Evolutionary conservation across 2,329 filamentous ascomycete genomes (phyloP).

Genomic region (Exophiala dermatitidis): DNA sequence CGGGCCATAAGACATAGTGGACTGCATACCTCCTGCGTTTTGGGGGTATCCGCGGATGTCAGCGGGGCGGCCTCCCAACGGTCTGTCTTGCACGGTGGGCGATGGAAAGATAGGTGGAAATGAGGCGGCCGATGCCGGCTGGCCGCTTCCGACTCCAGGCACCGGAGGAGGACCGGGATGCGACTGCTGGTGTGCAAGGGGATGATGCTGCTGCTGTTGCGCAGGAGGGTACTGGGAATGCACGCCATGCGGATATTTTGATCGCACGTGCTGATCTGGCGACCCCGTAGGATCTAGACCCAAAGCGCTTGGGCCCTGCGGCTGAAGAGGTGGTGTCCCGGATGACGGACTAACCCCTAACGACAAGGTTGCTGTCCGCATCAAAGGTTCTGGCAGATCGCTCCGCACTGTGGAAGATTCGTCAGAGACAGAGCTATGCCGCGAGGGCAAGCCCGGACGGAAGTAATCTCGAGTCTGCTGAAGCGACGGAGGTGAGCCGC

Average conservation of each 20-base stretch:
- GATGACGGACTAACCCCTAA: conserved; percentile 10
- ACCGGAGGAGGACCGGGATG: neutral
- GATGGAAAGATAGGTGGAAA: conserved; percentile 11
- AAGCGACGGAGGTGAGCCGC: conserved; percentile 15
- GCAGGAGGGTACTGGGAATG: neutral
- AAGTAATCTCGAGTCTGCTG: conserved; percentile 15
- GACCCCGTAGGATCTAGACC: conserved; percentile 5
- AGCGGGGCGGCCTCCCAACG: conserved; percentile 13
- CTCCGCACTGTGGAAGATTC: conserved; percentile 20
- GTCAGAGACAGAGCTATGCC: conserved; percentile 25
- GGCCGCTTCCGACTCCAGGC: neutral
- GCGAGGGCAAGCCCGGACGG: conserved; percentile 18
- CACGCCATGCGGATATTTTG: conserved; percentile 12
- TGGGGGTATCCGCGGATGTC: conserved; percentile 18
- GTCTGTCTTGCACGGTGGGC: conserved; percentile 12
- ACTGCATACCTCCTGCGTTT: conserved; percentile 6
- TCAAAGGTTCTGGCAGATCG: conserved; percentile 20
- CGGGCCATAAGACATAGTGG: conserved; percentile 5
- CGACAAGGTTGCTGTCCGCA: conserved; percentile 19
- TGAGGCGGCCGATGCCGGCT: neutral
- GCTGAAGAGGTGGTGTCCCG: conserved; percentile 18
- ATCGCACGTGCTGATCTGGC: conserved; percentile 12
- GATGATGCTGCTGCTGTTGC: conserved; percentile 9
- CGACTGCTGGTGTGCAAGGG: neutral
- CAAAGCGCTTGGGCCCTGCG: conserved; percentile 2